Base-by-base conservation (phyloP, 345 rosid species). In the Populus alba region DNA sequence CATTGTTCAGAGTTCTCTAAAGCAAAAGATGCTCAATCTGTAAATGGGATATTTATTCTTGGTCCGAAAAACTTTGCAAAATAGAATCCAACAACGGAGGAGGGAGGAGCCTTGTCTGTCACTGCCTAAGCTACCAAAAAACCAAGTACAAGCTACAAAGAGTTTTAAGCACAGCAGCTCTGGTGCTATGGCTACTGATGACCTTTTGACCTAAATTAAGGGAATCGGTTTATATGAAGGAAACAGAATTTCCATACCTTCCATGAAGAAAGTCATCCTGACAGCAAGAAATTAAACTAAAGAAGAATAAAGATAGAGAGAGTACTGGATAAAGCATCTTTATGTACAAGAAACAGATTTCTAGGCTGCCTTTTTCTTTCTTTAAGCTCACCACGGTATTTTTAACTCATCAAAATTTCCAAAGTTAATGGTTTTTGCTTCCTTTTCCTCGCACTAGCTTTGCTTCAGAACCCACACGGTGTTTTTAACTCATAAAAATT, bases 261-360 rank as follows among this genome's bases (percentile, higher is more conserved):
- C 41, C 22, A 13, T 2, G 23, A 72, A 47, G 51, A 63, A 71
- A 63, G 71, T 63, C 73, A 7, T 57, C 4, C 6, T 35, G 81
- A 71, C 43, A 55, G 47, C 38, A 75, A 31, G 25, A 55, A 47
- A 23, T 29, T 22, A 69, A 77, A 75, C 65, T 66, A 82, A 86
- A 69, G 85, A 55, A 78, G 82, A 85, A 81, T 79, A 82, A 86
- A 86, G 84, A 77, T 35, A 1, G 65, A 20, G 73, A 79, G 85
- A 84, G 82, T 78, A 82, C 68, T 53, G 65, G 66, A 70, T 69
- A 83, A 85, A 87, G 84, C 83, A 65, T 70, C 84, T 86, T 86
- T 81, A 43, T 71, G 63, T 41, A 70, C 66, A 86, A 86, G 82
- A 33, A 4, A 33, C 37, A 33, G 6, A 33, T 29, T 70, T 80